Evolutionary conservation across 2,329 filamentous ascomycete genomes (phyloP), one percentile per base, ranked within the genome.

Genomic region (Magnaporthiopsis poae): DNA sequence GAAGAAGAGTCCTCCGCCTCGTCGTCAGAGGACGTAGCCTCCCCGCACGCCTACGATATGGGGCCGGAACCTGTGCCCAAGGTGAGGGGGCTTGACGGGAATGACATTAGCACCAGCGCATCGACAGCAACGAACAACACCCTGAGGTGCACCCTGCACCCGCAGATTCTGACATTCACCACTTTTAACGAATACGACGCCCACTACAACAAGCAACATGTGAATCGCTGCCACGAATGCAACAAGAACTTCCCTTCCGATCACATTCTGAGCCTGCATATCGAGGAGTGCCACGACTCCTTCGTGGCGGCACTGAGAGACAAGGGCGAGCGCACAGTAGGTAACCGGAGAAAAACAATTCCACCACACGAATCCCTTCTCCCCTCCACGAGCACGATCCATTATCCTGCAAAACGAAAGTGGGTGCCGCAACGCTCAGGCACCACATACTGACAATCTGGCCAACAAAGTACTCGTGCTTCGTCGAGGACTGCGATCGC

Each of bases 231-330:
- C 74, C 80, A 88, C 12, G 89, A 92, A 73, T 99, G 95, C 75
- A 82, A 84, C 66, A 92, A 86, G 75, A 98, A 97, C 75, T 92
- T 98, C 69, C 95, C 95, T 1, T 92, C 91, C 0, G 84, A 88
- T 52, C 88, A 93, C 75, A 87, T 95, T 66, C 82, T 99, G 64
- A 82, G 84, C 67, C 77, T 98, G 62, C 95, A 99, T 74, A 93
- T 96, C 70, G 88, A 93, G 71, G 95, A 98, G 77, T 91, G 89
- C 70, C 95, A 98, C 77, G 92, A 99, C 77, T 86, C 92, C 9
- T 83, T 98, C 68, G 82, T 86, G 59, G 87, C 86, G 64, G 84
- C 91, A 13, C 86, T 82, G 73, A 86, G 88, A 71, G 92, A 92
- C 65, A 86, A 87, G 71, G 95, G 93, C 61, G 92, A 96, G 74